Percentiles rank a stretch among this genome's conserved stretches.
phyloP scores from a whole-genome alignment of 2,329 filamentous ascomycete genomes.

The Colletotrichum gloeosporioides region DNA sequence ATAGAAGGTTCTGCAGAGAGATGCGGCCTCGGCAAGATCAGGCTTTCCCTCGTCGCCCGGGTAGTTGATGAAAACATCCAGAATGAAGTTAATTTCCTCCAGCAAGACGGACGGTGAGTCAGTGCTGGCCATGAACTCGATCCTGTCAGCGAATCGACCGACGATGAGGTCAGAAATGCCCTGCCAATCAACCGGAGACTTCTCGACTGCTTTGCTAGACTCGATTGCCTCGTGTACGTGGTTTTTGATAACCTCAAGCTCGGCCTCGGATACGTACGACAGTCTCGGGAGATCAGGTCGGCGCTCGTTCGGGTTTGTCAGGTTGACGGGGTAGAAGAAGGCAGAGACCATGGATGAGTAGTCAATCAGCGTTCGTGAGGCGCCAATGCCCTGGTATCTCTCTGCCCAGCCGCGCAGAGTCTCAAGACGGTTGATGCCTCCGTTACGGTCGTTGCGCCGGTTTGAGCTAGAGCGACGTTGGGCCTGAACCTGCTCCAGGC shows the following conservation, averaged over 20 bases:
- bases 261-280: slow-evolving; percentile 28
- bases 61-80: slow-evolving; percentile 45
- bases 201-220: slow-evolving; percentile 15
- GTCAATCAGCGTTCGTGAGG: slow-evolving; percentile 37
- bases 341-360: slow-evolving; percentile 47
- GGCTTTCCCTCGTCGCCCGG: slow-evolving; percentile 30
- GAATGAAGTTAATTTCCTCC: slow-evolving; percentile 33
- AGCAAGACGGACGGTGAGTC: slow-evolving; percentile 22
- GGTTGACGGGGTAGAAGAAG: slow-evolving; percentile 44
- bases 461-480: slow-evolving; percentile 23
- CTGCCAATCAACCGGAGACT: slow-evolving; percentile 61
- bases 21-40: slow-evolving; percentile 33
- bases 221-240: slow-evolving; percentile 51
- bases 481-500: slow-evolving; percentile 34
- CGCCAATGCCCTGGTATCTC: slow-evolving; percentile 40
- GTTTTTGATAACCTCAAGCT: slow-evolving; percentile 39
- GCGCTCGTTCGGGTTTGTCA: slow-evolving; percentile 36
- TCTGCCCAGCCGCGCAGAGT: slow-evolving; percentile 36
- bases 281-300: slow-evolving; percentile 39
- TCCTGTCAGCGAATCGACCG: slow-evolving; percentile 58
- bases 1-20: slow-evolving; percentile 49
- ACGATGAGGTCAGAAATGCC: slow-evolving; percentile 65
- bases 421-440: slow-evolving; percentile 33
- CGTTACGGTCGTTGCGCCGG: not conserved
- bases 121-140: slow-evolving; percentile 41